Base-by-base conservation (phyloP, 1,284 basidiomycete genomes). In the Schizophyllum commune region DNA sequence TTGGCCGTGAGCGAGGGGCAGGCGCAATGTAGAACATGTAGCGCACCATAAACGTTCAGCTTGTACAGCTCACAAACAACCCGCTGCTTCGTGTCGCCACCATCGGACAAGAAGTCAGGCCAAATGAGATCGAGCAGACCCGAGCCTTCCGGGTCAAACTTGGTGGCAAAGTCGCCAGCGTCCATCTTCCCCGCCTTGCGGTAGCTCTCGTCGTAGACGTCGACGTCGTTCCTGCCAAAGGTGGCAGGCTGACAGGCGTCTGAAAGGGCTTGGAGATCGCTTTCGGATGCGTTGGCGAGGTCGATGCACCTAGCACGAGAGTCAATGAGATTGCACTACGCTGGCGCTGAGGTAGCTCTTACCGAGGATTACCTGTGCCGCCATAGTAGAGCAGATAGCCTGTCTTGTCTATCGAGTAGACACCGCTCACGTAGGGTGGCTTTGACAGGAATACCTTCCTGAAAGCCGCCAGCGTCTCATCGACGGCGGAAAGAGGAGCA, bases 21-120 rank as follows among this genome's bases (percentile, higher is more conserved):
- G 58, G 51, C 47, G 5, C 27, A 19, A 52, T 11, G 20, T 52
- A 19, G 9, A 55, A 5, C 4, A 11, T 56, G 17, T 19, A 39
- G 13, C 56, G 34, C 6, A 62, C 34, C 60, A 56, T 62, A 60
- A 20, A 47, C 57, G 34, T 54, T 72, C 8, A 72, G 62, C 55
- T 71, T 73, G 64, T 71, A 69, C 8, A 72, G 51, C 56, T 73
- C 70, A n/a, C 65, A 55, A 6, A 63, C 51, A 32, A 19, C 7
- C 39, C 17, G 9, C 39, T 47, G 39, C 39, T 47, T 9, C 3
- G 17, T 17, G 39, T 47, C 39, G 13, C 39, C 39, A 8, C 39
- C 39, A 17, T 47, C 39, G 39, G 39, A 47, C 39, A 47, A 17
- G 17, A 69, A 58, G 39, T 69, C 60, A 7, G 17, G 19, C n/a